These are phyloP conservation scores for Aspergillus japonicus DNA, from an alignment of 2,329 filamentous ascomycete species.

Conservation along the genomic window DNA sequence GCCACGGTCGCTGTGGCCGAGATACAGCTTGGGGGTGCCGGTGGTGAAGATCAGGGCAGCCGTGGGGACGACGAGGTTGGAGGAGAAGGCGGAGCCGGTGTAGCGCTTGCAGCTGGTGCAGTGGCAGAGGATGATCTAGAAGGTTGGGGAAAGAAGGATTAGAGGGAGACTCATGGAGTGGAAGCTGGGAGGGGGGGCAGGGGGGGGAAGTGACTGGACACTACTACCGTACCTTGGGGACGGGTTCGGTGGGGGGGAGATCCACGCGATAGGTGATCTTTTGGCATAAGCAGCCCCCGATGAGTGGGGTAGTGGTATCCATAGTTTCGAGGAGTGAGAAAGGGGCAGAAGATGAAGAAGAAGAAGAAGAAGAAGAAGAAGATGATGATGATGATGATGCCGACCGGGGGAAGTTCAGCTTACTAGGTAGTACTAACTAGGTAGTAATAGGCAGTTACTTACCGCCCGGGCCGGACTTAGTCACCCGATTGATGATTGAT, in stretches of 20 bases:
- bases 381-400: too few relatives aligned
- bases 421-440: too few relatives aligned
- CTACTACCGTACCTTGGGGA: slow-evolving; percentile 19
- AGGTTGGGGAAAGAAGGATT: too few relatives aligned
- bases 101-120: slow-evolving; percentile 28
- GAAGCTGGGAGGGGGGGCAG: too few relatives aligned
- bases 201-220: neutral
- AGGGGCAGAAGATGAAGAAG: neutral
- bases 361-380: too few relatives aligned
- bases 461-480: too few relatives aligned
- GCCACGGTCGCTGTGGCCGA: slow-evolving; percentile 16
- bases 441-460: too few relatives aligned
- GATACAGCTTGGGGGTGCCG: slow-evolving; percentile 22
- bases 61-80: slow-evolving; percentile 22
- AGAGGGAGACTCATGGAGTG: neutral
- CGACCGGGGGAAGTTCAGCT: too few relatives aligned
- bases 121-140: slow-evolving; percentile 24
- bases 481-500: too few relatives aligned
- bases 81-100: slow-evolving; percentile 25
- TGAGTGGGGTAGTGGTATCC: neutral
- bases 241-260: slow-evolving; percentile 14
- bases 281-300: slow-evolving; percentile 11
- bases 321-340: neutral
- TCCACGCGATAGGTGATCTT: slow-evolving; percentile 14
- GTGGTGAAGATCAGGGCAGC: slow-evolving; percentile 17